These are phyloP conservation scores for Kodamaea alishanica DNA, from an alignment of 1,139 yeast species.

Conservation along the genomic window DNA sequence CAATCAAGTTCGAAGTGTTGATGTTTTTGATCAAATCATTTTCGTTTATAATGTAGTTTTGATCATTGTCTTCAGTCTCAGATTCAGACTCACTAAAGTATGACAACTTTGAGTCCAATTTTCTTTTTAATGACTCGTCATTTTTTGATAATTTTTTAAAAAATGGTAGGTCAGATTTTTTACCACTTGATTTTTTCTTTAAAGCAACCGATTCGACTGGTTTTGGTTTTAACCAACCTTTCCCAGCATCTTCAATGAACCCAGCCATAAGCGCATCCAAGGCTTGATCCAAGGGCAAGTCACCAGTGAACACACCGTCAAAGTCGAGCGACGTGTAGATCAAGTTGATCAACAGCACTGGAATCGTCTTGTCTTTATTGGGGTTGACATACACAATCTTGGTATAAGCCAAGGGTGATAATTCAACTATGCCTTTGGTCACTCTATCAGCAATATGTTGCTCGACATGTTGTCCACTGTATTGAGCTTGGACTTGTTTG, in stretches of 20 bases:
- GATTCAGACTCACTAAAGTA: conserved; percentile 50
- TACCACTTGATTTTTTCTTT: conserved; percentile 19
- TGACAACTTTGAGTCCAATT: conserved; percentile 45
- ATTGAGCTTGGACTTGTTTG: conserved; percentile 28
- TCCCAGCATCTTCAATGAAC: conserved; percentile 41
- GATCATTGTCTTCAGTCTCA: conserved; percentile 41
- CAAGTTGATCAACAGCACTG: conserved; percentile 38
- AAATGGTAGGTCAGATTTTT: conserved; percentile 11
- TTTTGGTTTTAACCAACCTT: conserved; percentile 45
- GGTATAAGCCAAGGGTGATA: conserved; percentile 42
- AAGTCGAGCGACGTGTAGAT: conserved; percentile 39
- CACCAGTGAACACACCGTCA: conserved; percentile 54
- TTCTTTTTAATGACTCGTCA: conserved; percentile 37
- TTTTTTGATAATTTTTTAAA: neutral
- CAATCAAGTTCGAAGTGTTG: conserved; percentile 29
- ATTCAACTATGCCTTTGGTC: conserved; percentile 50
- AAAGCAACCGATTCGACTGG: conserved; percentile 28
- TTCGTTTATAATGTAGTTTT: conserved; percentile 36
- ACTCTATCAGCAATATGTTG: conserved; percentile 74
- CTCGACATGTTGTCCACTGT: conserved; percentile 23
- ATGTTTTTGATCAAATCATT: conserved; percentile 35
- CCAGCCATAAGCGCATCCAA: conserved; percentile 65
- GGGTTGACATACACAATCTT: conserved; percentile 61
- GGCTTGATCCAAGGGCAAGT: conserved; percentile 46
- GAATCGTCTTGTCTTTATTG: conserved; percentile 41